Base-by-base conservation (phyloP, 2,329 filamentous ascomycete genomes). In the Trichophyton rubrum region DNA sequence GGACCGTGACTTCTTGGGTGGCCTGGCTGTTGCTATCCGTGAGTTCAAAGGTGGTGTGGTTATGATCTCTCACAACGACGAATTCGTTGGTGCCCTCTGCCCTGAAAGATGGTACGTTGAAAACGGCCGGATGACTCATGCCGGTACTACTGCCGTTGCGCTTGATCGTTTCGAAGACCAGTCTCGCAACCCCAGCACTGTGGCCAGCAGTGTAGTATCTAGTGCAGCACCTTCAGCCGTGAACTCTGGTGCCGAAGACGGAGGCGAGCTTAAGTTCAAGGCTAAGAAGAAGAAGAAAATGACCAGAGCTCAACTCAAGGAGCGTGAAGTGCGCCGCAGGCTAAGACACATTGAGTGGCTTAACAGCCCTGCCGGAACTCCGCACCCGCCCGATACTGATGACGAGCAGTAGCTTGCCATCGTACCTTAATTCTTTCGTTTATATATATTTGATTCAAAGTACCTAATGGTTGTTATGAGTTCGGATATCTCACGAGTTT, bases 41-140 rank as follows among this genome's bases (percentile, higher is more conserved):
- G 93, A 97, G 72, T 99, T 95, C 84, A 95, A 90, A 79, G 93
- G 93, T 67, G 93, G 93, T 74, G 93, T 99, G 1, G 91, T 99
- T 65, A 95, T 99, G 86, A 99, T 99, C 75, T 96, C 91, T 64
- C 93, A 99, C 78, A 97, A 99, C 82, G 91, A 97, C 72, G 93
- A 99, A 75, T 99, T 99, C 70, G 91, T 99, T 58, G 91, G 92
- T 62, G 92, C 92, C 2, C 85, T 99, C 9, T 93, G 93, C 76
- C 89, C 88, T 3, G 95, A 99, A 79, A 91, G 97, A 76, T 95
- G 93, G 89, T 88, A 95, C 75, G 89, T 99, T 66, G 86, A 84
- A 60, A 89, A 92, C 68, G 93, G 93, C 1, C 86, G 87, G 57
- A 86, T 99, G 63, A 88, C 89, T 1, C 86, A 91, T 76, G 38